Evolutionary conservation across 306 rosid genomes (phyloP), one percentile per base, ranked within the genome.

Genomic region (Acacia melanoxylon): DNA sequence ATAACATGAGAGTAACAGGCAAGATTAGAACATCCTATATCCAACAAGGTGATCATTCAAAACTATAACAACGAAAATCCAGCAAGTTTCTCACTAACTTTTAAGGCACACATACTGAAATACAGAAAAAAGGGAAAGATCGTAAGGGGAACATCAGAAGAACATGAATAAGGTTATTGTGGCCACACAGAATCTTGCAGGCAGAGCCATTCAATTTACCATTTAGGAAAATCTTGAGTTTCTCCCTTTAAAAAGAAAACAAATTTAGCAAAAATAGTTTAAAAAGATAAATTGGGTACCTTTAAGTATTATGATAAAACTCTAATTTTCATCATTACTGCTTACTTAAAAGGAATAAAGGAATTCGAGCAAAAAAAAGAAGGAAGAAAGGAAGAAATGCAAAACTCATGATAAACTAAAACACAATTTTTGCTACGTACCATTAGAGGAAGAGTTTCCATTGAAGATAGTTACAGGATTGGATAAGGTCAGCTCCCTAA

Each of bases 381-480:
- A n/a, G n/a, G n/a, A n/a, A n/a, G n/a, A n/a, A n/a, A n/a, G 14
- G 49, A 10, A 37, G 17, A 48, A 46, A 54, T 12, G 51, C 41
- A 63, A 29, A 75, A 62, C 78, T 22, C 42, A 8, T 66, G 75
- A 37, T 68, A 81, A 71, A 29, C 72, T 54, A 62, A 67, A 74
- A 63, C 51, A 73, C 52, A 68, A 78, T 67, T 69, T 69, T n/a
- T 74, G 46, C 68, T 65, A 65, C 85, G 40, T 87, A 92, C 98
- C 94, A 76, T 80, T 24, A 27, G 89, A 89, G 49, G 90, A 59
- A 67, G 91, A 81, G 67, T 79, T 86, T 27, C 82, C 92, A 83
- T 94, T 88, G 76, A 76, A 89, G 82, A 92, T 81, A 10, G 89
- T 87, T 56, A 89, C 90, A 78, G 95, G 94, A 59, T 85, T 90